A percentile compares a stretch with the other conserved stretches of the same genome.
Conservation (phyloP, 2,329 filamentous ascomycete species). For the Monosporascus cannonballus region DNA sequence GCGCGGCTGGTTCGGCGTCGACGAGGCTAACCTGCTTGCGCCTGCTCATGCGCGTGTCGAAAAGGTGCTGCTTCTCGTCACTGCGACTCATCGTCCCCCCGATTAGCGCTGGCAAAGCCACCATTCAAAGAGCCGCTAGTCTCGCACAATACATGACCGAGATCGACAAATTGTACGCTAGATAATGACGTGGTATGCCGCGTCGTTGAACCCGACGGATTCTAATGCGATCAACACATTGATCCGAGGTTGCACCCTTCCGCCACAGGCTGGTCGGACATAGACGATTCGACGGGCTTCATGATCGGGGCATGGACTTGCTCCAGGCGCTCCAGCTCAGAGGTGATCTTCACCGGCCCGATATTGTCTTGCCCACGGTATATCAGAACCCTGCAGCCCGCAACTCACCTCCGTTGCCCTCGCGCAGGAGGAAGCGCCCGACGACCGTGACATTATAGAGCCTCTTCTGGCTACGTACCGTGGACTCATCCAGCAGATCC, state of each 20-base stretch:
- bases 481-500: slow-evolving; percentile 11
- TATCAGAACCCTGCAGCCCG: slow-evolving; percentile 11
- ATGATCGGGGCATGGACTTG: slow-evolving; percentile 15
- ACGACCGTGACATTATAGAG: slow-evolving; percentile 7
- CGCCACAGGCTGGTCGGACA: slow-evolving; percentile 3
- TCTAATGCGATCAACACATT: not conserved
- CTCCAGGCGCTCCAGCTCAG: slow-evolving; percentile 14
- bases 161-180: slow-evolving; percentile 16
- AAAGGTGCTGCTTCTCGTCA: slow-evolving; percentile 16
- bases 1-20: slow-evolving; percentile 15
- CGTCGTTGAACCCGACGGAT: not conserved
- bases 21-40: slow-evolving; percentile 12
- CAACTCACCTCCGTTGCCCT: slow-evolving; percentile 10
- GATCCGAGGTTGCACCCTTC: slow-evolving; percentile 2
- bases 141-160: slow-evolving; percentile 12
- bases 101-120: slow-evolving; percentile 18
- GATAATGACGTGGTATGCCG: slow-evolving; percentile 2
- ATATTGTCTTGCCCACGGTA: slow-evolving; percentile 1
- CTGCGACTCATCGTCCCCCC: slow-evolving; percentile 5
- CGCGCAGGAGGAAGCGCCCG: not conserved
- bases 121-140: slow-evolving; percentile 12
- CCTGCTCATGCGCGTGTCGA: slow-evolving; percentile 18
- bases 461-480: slow-evolving; percentile 11
- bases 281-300: slow-evolving; percentile 6
- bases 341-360: slow-evolving; percentile 4